Percentiles rank a stretch among this genome's conserved stretches.
Evolutionary conservation across 108 stramenopile genomes (phyloP).

Genomic region (Schizochytrium sp.): DNA sequence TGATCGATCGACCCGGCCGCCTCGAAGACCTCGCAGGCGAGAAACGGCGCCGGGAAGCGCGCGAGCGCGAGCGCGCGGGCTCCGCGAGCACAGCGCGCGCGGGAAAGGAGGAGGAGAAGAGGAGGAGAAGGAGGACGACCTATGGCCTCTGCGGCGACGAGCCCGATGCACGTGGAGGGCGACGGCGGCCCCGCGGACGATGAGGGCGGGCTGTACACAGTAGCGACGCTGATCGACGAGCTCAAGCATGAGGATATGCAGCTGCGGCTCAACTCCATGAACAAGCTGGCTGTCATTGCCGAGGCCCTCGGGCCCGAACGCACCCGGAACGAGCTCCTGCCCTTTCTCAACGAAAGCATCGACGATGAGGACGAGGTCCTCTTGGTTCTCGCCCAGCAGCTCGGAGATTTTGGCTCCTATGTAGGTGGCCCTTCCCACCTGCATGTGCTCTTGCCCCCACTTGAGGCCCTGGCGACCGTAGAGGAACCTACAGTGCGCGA

Average conservation of each 20-base stretch:
- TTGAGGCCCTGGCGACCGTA: slow-evolving; percentile 76
- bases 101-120: no score
- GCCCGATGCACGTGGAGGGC: slow-evolving; percentile 9
- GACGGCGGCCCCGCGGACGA: neutral
- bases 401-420: slow-evolving; percentile 32
- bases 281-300: slow-evolving; percentile 30
- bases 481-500: slow-evolving; percentile 92
- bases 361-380: slow-evolving; percentile 59
- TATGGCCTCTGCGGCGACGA: neutral
- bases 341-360: slow-evolving; percentile 41
- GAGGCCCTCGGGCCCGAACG: slow-evolving; percentile 48
- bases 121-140: no score
- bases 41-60: no score
- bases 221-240: slow-evolving; percentile 24
- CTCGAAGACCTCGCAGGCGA: no score
- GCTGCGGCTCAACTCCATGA: slow-evolving; percentile 33
- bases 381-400: slow-evolving; percentile 42
- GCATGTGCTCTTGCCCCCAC: slow-evolving; percentile 62
- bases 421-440: slow-evolving; percentile 38
- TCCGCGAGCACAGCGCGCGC: no score
- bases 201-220: neutral
- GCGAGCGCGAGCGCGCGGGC: no score
- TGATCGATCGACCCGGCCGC: no score
- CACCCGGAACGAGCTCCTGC: slow-evolving; percentile 48
- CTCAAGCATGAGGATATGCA: slow-evolving; percentile 29